Conservation (phyloP, 129 eudicot genomes). For the Flaveria bidentis region DNA sequence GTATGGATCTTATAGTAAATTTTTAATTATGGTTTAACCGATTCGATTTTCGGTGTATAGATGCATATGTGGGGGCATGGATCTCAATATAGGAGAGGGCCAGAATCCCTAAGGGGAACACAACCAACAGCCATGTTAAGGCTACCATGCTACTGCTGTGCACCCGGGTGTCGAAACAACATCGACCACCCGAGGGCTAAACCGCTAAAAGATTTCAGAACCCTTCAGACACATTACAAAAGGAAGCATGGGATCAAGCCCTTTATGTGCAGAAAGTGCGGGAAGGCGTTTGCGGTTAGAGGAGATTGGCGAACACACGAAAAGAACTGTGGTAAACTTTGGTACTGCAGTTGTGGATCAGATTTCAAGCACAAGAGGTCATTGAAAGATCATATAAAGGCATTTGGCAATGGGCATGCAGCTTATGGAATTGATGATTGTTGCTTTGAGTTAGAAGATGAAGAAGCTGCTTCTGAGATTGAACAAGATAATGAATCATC, state of each 20-base stretch:
- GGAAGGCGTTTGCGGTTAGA: slow-evolving; percentile 79
- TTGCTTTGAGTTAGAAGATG: slow-evolving; percentile 47
- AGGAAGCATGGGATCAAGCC: slow-evolving; percentile 91
- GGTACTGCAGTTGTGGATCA: slow-evolving; percentile 66
- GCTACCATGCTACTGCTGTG: slow-evolving; percentile 88
- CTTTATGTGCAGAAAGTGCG: slow-evolving; percentile 78
- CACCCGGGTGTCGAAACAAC: slow-evolving; percentile 87
- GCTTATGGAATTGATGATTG: slow-evolving; percentile 51
- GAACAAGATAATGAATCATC: slow-evolving; percentile 51
- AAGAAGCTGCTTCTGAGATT: slow-evolving; percentile 48
- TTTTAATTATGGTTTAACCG: background rate
- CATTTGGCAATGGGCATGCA: slow-evolving; percentile 61
- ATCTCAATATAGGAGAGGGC: slow-evolving; percentile 87
- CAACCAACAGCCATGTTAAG: slow-evolving; percentile 90
- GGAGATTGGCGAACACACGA: slow-evolving; percentile 95
- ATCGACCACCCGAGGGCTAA: slow-evolving; percentile 89
- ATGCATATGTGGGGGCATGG: slow-evolving; percentile 96
- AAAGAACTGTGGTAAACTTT: slow-evolving; percentile 88
- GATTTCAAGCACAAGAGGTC: slow-evolving; percentile 47
- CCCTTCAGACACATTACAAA: slow-evolving; percentile 93
- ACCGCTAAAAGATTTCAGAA: slow-evolving; percentile 87
- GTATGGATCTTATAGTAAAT: background rate
- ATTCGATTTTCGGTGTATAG: slow-evolving; percentile 3
- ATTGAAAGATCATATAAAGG: slow-evolving; percentile 58
- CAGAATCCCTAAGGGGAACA: slow-evolving; percentile 75